Conservation (phyloP, 345 rosid genomes). For the Barbarea vulgaris region DNA sequence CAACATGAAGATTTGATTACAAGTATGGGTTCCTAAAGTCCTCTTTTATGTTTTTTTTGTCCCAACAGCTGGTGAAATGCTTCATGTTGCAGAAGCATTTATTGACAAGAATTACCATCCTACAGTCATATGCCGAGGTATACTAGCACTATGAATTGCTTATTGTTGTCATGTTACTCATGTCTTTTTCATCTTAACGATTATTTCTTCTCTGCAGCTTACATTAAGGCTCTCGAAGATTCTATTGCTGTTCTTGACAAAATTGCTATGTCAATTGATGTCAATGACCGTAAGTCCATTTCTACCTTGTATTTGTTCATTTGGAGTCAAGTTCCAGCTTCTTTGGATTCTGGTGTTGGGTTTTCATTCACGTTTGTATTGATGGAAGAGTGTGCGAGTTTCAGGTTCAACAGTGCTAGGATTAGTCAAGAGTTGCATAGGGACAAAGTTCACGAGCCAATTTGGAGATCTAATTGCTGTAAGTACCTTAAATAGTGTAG, state of each 20-base stretch:
- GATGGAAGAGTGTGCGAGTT: background rate
- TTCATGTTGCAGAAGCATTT: constrained; percentile 89
- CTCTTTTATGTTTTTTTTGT: background rate
- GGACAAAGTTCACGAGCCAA: constrained; percentile 88
- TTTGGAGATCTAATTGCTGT: constrained; percentile 88
- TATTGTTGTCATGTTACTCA: background rate
- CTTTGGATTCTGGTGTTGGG: background rate
- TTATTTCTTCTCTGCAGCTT: constrained; percentile 52
- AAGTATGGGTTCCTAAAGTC: background rate
- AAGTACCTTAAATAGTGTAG: constrained; percentile 35
- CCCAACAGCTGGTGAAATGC: constrained; percentile 88
- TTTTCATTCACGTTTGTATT: background rate
- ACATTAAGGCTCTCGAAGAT: constrained; percentile 87
- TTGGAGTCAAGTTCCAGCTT: background rate
- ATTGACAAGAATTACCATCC: constrained; percentile 81
- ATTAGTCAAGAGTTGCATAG: constrained; percentile 82
- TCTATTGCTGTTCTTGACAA: constrained; percentile 81
- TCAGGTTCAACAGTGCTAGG: constrained; percentile 55
- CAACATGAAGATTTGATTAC: background rate
- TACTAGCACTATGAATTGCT: background rate
- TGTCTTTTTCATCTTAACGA: background rate
- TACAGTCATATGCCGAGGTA: constrained; percentile 86
- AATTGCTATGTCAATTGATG: constrained; percentile 78
- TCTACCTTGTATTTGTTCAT: background rate
- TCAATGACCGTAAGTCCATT: constrained; percentile 67